Evolutionary conservation across 108 stramenopile species (phyloP), one percentile per base, ranked within the genome.

Genomic region (Pseudonitzschia multistriata): DNA sequence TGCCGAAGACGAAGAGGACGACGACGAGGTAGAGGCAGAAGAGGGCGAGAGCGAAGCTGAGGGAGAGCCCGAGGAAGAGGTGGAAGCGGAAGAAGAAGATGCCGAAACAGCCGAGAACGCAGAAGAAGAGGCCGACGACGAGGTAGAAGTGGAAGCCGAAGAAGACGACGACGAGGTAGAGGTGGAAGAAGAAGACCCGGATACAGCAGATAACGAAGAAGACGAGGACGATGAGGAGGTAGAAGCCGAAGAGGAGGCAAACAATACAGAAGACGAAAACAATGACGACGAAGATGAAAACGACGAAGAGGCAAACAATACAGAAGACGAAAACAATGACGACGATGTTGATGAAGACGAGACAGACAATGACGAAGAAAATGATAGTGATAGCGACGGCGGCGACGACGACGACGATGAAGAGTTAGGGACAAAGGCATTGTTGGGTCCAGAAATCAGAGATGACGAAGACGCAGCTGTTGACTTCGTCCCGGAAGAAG

Each of bases 391-490:
- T 33, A 17, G 30, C 24, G 56, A 57, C 5, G 25, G 31, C 11
- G 56, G 30, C 24, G 56, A 57, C 10, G 56, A 59, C 19, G 31
- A 33, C 1, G 57, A 59, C 4, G 57, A 33, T 10, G 57, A 59
- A 59, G 57, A 59, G 21, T 59, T 59, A 17, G 57, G 57, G 6
- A 33, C 31, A 21, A 59, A 35, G 33, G 57, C 57, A 14, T 33
- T 59, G 13, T 36, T 59, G 35, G 57, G 57, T 30, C 57, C 57
- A n/a, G 57, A 59, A 33, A 59, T 59, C 29, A 35, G 35, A n/a
- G 57, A 59, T 29, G 57, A 59, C 13, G 34, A 59, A 59, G 57
- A 59, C 35, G 57, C 57, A 4, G 57, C 57, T 11, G 57, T 29
- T 17, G 57, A 59, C 34, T 59, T 59, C 13, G 57, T 59, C 14